Evolutionary conservation across 2,329 filamentous ascomycete species (phyloP).

Genomic region (Capronia americana): DNA sequence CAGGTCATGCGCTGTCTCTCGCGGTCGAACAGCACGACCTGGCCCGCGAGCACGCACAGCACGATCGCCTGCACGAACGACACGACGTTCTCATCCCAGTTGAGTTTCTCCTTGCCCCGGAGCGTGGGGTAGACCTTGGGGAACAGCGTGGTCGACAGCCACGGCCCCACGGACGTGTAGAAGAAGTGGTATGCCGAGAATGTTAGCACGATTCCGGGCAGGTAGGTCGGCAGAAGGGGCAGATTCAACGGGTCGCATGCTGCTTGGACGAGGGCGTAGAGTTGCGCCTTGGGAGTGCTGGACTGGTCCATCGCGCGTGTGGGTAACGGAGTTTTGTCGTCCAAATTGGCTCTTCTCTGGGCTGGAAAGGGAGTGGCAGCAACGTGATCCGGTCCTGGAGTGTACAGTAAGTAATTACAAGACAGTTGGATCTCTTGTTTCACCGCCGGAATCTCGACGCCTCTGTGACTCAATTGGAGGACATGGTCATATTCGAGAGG

Average conservation of each 20-base stretch:
- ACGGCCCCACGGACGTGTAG: slow-evolving; percentile 3
- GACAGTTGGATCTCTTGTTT: too few species aligned
- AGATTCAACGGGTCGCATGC: not conserved
- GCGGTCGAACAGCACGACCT: slow-evolving; percentile 4
- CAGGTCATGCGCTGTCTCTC: slow-evolving; percentile 11
- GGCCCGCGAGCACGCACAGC: not conserved
- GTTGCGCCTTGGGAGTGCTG: not conserved
- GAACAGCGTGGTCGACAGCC: slow-evolving; percentile 6
- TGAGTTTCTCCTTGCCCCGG: slow-evolving; percentile 3
- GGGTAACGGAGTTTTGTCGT: too few species aligned
- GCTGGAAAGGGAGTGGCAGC: too few species aligned
- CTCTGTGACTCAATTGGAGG: too few species aligned
- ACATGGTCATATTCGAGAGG: too few species aligned
- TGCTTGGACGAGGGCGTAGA: not conserved
- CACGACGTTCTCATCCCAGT: slow-evolving; percentile 10
- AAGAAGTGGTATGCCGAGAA: slow-evolving; percentile 7
- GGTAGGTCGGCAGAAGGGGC: slow-evolving; percentile 6
- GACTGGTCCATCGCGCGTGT: slow-evolving; percentile 3
- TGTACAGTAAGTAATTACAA: too few species aligned
- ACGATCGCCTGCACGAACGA: slow-evolving; percentile 7
- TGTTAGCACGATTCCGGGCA: slow-evolving; percentile 1
- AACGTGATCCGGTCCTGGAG: not conserved
- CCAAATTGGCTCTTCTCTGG: too few species aligned
- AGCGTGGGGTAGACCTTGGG: slow-evolving; percentile 2
- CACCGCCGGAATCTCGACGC: too few species aligned